These are phyloP conservation scores for Chytridium lagenaria DNA, from an alignment of 371 early-diverging fungal genomes.

Conservation along the genomic window DNA sequence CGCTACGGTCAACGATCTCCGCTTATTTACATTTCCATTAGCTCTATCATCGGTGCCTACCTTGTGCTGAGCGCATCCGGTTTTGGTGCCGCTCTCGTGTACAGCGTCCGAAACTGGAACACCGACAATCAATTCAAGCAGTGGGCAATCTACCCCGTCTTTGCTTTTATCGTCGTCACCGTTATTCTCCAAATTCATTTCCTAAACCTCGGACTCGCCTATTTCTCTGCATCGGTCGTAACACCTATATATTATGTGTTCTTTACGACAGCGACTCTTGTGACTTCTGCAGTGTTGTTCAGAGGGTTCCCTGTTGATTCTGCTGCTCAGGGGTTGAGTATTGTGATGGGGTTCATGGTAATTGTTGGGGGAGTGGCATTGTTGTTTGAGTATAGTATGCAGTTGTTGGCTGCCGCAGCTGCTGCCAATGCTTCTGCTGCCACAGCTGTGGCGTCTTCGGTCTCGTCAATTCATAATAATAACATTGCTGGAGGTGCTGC, in stretches of 20 bases:
- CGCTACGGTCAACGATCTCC: constrained; percentile 59
- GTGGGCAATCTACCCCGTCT: constrained; percentile 52
- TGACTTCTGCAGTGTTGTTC: constrained; percentile 55
- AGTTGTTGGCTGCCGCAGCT: constrained; percentile 26
- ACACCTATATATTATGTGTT: constrained; percentile 65
- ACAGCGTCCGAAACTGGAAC: constrained; percentile 41
- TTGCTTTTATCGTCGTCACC: constrained; percentile 47
- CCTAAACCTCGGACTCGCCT: constrained; percentile 55
- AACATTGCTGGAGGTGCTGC: neutral
- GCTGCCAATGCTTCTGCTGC: neutral
- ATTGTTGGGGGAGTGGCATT: constrained; percentile 53
- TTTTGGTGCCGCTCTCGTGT: constrained; percentile 55
- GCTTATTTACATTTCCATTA: constrained; percentile 87
- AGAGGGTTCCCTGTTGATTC: constrained; percentile 49
- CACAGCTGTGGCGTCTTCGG: neutral
- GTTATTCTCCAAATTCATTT: constrained; percentile 53
- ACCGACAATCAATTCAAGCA: constrained; percentile 52
- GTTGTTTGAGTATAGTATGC: constrained; percentile 47
- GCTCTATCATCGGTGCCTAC: constrained; percentile 82
- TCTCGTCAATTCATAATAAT: neutral
- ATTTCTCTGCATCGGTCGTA: constrained; percentile 58
- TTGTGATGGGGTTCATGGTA: constrained; percentile 53
- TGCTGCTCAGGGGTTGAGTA: constrained; percentile 35
- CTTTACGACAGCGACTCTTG: constrained; percentile 60
- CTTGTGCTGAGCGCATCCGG: constrained; percentile 47